Evolutionary conservation across 371 early-diverging fungal genomes (phyloP).

Genomic region (Massospora cicadina): DNA sequence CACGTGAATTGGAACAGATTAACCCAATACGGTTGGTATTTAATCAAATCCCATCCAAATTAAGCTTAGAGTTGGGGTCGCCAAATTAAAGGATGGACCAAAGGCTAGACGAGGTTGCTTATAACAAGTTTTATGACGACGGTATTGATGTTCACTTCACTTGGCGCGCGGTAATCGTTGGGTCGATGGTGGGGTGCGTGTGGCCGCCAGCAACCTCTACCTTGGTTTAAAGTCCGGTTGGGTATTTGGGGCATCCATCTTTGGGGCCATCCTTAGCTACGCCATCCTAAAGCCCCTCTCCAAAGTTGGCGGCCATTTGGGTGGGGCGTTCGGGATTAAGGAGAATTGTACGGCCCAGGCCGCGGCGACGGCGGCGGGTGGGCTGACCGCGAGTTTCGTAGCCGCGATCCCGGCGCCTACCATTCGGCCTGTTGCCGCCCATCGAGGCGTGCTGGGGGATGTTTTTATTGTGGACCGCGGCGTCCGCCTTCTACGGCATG

Average conservation of each 20-base stretch:
- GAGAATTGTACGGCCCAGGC: slow-evolving; percentile 52
- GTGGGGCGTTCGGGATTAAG: slow-evolving; percentile 44
- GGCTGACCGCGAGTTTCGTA: slow-evolving; percentile 42
- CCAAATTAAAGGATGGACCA: too few species aligned
- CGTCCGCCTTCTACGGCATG: slow-evolving; percentile 44
- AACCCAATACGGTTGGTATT: too few species aligned
- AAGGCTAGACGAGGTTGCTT: too few species aligned
- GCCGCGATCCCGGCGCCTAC: slow-evolving; percentile 49
- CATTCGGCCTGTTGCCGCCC: slow-evolving; percentile 28
- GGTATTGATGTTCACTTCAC: slow-evolving; percentile 20
- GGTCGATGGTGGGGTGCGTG: slow-evolving; percentile 42
- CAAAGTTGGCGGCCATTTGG: slow-evolving; percentile 25
- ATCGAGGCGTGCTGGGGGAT: slow-evolving; percentile 26
- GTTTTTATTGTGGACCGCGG: slow-evolving; percentile 31
- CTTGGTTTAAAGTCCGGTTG: slow-evolving; percentile 52
- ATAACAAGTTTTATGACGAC: background rate
- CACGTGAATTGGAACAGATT: too few species aligned
- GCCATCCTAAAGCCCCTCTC: slow-evolving; percentile 42
- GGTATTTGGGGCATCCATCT: slow-evolving; percentile 47
- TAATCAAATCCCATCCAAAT: too few species aligned
- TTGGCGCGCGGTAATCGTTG: slow-evolving; percentile 44
- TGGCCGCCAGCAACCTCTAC: slow-evolving; percentile 54
- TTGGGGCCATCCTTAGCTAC: slow-evolving; percentile 49
- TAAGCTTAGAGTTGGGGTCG: too few species aligned
- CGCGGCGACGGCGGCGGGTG: slow-evolving; percentile 50